A percentile compares a stretch with the other conserved stretches of the same genome.
Evolutionary conservation across 768 basidiomycete species (phyloP).

Genomic region (Xerocomellus intermedius): DNA sequence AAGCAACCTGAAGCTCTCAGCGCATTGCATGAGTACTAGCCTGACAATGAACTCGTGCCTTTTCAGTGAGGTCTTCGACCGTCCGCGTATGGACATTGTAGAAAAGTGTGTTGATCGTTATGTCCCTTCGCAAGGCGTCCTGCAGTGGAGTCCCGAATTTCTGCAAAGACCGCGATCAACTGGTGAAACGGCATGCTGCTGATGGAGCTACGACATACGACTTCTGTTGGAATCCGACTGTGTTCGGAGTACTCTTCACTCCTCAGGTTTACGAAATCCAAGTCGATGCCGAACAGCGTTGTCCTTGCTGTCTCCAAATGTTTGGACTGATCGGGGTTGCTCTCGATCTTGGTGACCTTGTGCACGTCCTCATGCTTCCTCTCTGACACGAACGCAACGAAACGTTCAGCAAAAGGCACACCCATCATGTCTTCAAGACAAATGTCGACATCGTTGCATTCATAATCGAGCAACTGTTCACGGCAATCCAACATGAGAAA

Average conservation of each 20-base stretch:
- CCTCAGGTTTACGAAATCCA: conserved; percentile 93
- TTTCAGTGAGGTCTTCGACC: conserved; percentile 86
- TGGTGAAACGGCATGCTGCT: not conserved
- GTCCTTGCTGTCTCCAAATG: conserved; percentile 95
- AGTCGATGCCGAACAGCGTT: conserved; percentile 71
- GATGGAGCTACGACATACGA: conserved; percentile 51
- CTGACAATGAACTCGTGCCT: conserved; percentile 42
- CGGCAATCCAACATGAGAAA: conserved; percentile 14
- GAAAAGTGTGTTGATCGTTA: conserved; percentile 94
- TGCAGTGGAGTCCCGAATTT: conserved; percentile 88
- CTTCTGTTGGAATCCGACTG: conserved; percentile 84
- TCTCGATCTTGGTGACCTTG: conserved; percentile 80
- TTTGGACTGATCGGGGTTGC: conserved; percentile 96
- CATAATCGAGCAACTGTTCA: conserved; percentile 68
- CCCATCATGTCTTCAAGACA: conserved; percentile 91
- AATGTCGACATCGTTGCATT: conserved; percentile 92
- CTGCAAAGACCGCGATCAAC: conserved; percentile 40
- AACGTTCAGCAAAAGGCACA: conserved; percentile 76
- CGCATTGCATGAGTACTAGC: not conserved
- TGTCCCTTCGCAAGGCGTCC: conserved; percentile 88
- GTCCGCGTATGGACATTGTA: conserved; percentile 87
- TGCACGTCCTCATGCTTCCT: conserved; percentile 31
- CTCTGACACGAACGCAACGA: conserved; percentile 55
- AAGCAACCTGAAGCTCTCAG: conserved; percentile 8
- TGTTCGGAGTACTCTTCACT: conserved; percentile 87